Evolutionary conservation across 2,329 filamentous ascomycete species (phyloP), one percentile per base, ranked within the genome.

Genomic region (Verticillium dahliae): DNA sequence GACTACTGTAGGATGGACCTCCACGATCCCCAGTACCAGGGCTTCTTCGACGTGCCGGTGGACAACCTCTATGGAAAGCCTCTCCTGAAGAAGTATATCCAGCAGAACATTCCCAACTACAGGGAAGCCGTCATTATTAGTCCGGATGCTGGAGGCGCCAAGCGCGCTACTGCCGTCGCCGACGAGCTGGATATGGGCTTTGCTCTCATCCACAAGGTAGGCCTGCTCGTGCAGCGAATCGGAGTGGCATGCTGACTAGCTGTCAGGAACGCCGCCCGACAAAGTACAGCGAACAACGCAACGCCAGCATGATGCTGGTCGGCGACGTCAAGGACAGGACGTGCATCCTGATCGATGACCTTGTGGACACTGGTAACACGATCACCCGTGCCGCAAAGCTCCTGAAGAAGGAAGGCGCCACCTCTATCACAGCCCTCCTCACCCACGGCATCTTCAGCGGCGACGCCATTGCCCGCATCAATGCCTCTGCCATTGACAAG

Each of bases 31-130:
- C 92, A 99, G 76, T 98, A 98, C 72, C 95, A 99, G 76, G 95
- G 95, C 60, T 99, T 97, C 81, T 98, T 99, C 72, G 94, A 99
- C 72, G 97, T 98, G 62, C 95, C 95, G 2, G 95, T 99, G 61
- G 95, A 99, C 78, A 99, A 99, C 74, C 83, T 99, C 18, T 98
- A 98, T 77, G 94, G 89, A 61, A 87, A 90, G 68, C 88, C 90
- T 58, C 78, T 93, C 58, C 80, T 90, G 60, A 86, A 88, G 72
- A 83, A 83, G 64, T 90, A 89, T 71, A 89, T 90, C 68, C 88
- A 92, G 72, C 87, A 90, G 71, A 86, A 92, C 69, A 95, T 97
- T 63, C 89, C 91, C 57, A 89, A 93, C 71, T 93, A 88, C 76
- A 89, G 88, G 74, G 86, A 94, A 62, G 90, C 91, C 41, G 92